These are phyloP conservation scores for Leucocoprinus leucothites DNA, from an alignment of 768 basidiomycete species.

Conservation along the genomic window DNA sequence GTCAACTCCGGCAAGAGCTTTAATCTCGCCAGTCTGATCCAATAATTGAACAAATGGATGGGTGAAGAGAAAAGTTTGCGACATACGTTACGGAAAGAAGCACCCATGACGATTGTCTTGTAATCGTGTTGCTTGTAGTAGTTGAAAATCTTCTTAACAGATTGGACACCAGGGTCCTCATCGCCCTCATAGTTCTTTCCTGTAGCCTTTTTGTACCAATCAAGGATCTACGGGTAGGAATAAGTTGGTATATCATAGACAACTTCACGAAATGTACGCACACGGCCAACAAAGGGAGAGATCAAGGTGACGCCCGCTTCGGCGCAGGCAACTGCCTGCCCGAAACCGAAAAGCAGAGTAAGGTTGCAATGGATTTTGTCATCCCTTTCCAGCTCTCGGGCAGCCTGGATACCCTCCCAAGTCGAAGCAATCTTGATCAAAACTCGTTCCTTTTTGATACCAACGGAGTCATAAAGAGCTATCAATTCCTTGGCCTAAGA, in stretches of 20 bases:
- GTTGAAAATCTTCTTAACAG: slow-evolving; percentile 97
- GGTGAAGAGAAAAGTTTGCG: not conserved
- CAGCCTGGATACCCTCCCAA: slow-evolving; percentile 99
- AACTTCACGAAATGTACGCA: slow-evolving; percentile 38
- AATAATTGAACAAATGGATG: slow-evolving; percentile 2
- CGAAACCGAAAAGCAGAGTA: slow-evolving; percentile 98
- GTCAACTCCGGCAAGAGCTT: slow-evolving; percentile 92
- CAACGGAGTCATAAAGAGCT: slow-evolving; percentile 89
- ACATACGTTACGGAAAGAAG: slow-evolving; percentile 96
- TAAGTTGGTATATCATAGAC: not conserved
- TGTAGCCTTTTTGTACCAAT: slow-evolving; percentile 96
- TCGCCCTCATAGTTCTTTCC: slow-evolving; percentile 89
- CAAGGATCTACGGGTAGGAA: slow-evolving; percentile 68
- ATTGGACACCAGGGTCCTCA: slow-evolving; percentile 92
- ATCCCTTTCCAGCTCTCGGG: slow-evolving; percentile 89
- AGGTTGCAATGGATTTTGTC: slow-evolving; percentile 98
- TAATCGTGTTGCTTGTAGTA: slow-evolving; percentile 99
- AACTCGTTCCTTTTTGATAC: slow-evolving; percentile 90
- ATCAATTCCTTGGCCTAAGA: slow-evolving; percentile 80
- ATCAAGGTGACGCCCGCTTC: slow-evolving; percentile 98
- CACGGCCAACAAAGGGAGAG: slow-evolving; percentile 98
- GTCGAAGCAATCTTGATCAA: slow-evolving; percentile 99
- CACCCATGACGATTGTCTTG: slow-evolving; percentile 99
- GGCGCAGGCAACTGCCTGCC: slow-evolving; percentile 97
- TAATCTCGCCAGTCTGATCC: slow-evolving; percentile 82